Base-by-base conservation (phyloP, 176 grass and related monocot species). In the Pontederia crassipes region DNA sequence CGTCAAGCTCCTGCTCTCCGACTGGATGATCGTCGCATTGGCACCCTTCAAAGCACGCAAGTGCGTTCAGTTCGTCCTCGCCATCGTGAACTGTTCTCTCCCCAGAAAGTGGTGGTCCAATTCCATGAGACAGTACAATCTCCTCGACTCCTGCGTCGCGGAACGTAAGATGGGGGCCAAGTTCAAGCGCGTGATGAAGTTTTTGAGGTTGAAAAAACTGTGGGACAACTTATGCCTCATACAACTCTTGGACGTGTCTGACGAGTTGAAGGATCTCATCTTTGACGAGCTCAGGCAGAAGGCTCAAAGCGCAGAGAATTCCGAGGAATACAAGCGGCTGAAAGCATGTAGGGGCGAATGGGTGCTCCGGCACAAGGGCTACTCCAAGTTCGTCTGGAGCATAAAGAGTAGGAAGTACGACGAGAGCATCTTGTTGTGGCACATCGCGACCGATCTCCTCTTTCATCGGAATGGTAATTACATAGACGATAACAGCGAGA, bases 101-200 rank as follows among this genome's bases (percentile, higher is more conserved):
- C n/a, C n/a, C n/a, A n/a, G n/a, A 12, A 17, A 70, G 55, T 24
- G 71, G 56, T 85, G 82, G 76, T 85, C 82, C 0, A 85, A 85
- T 55, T 62, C 65, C 10, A 74, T 72, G 64, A 52, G 24, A 0
- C 81, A 83, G 20, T 78, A 75, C 64, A 78, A 65, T 15, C 46
- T 83, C 10, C 8, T 83, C 0, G 16, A 10, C 5, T 20, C 61
- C 12, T 70, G 64, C 65, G 12, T 78, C 52, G 58, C 1, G 45
- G 69, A 64, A 4, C 12, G 78, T 46, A 70, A 65, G 18, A 28
- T 46, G 15, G n/a, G n/a, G n/a, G 58, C 64, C 45, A n/a, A 26
- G 8, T 11, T 66, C 46, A 15, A 2, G 48, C 58, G 17, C 26
- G 8, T 9, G 17, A 47, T 75, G 53, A n/a, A 40, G 12, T 11